Evolutionary conservation across 345 rosid species (phyloP), one percentile per base, ranked within the genome.

Genomic region (Linum trigynum): DNA sequence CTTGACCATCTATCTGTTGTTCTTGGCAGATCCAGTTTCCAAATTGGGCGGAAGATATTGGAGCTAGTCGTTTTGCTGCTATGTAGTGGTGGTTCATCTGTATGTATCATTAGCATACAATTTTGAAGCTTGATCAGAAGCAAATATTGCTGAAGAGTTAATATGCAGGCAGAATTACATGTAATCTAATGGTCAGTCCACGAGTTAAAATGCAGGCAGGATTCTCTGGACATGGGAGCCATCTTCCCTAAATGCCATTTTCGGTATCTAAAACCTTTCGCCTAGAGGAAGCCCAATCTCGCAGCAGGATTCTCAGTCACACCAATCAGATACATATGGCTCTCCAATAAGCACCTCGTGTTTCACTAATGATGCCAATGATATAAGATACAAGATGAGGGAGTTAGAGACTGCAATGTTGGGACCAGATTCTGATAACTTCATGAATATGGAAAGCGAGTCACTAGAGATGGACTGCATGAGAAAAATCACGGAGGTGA

Each of bases 321-420:
- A 73, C 55, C 82, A 67, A 4, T 67, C 66, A 5, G 79, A 79
- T 62, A 62, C 61, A 15, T 59, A 73, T 58, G 82, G 86, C 69
- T 86, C 86, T 64, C 84, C 88, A 39, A 37, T 82, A 12, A 84
- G 90, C 60, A 81, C 86, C 17, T 92, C 95, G 36, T 92, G 90
- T 72, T 74, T 86, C 59, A 89, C 95, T 1, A 85, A 89, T 39
- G 92, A 87, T 60, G 83, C 71, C 37, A 79, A 69, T 66, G 85
- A 88, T 60, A 76, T 85, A 12, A 77, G 57, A 80, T 80, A 80
- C 74, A 92, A 87, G 89, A 76, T 92, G 74, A 84, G 76, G 69
- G 96, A 92, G 65, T 63, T 92, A 17, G 96, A 92, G 72, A 82
- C 81, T 7, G 92, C 70, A 59, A 89, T 92, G 96, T 73, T 92